phyloP scores from a whole-genome alignment of 2,329 filamentous ascomycete genomes.

The Rachicladosporium sp. region DNA sequence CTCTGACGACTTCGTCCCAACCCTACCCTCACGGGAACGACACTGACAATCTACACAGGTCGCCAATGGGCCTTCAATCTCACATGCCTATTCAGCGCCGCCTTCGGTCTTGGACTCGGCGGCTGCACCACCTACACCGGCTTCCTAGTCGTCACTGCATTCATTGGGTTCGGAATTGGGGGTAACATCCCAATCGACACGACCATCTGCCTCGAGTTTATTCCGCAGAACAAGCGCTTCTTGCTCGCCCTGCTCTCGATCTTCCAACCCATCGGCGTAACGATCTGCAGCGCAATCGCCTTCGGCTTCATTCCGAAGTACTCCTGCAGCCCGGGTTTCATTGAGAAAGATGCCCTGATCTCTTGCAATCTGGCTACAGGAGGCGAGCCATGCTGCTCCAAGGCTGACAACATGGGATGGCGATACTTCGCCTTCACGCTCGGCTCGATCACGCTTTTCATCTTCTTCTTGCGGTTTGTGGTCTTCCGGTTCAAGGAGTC shows the following conservation, averaged over 20 bases:
- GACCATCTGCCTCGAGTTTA: conserved; percentile 44
- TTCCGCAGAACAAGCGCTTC: conserved; percentile 40
- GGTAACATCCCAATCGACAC: conserved; percentile 46
- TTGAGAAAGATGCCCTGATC: conserved; percentile 18
- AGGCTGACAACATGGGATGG: conserved; percentile 33
- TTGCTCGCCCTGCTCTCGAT: conserved; percentile 41
- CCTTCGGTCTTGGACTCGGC: conserved; percentile 43
- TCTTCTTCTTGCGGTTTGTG: conserved; percentile 42
- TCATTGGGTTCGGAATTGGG: conserved; percentile 39
- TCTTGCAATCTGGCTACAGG: conserved; percentile 29
- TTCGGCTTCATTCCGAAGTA: conserved; percentile 42
- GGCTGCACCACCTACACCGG: conserved; percentile 38
- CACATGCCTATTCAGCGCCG: conserved; percentile 42
- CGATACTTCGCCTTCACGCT: conserved; percentile 31
- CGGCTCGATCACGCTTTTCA: conserved; percentile 27
- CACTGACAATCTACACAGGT: conserved; percentile 17
- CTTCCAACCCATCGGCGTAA: conserved; percentile 45
- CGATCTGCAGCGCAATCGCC: conserved; percentile 38
- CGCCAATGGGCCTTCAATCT: conserved; percentile 47
- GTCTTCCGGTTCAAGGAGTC: conserved; percentile 46
- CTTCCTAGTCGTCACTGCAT: conserved; percentile 42
- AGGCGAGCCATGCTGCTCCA: conserved; percentile 26
- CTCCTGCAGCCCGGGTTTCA: conserved; percentile 40
- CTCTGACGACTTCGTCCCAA: conserved; percentile 1
- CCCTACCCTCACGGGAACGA: background rate